Evolutionary conservation across 2,329 filamentous ascomycete species (phyloP).

Genomic region (Nemania sp.): DNA sequence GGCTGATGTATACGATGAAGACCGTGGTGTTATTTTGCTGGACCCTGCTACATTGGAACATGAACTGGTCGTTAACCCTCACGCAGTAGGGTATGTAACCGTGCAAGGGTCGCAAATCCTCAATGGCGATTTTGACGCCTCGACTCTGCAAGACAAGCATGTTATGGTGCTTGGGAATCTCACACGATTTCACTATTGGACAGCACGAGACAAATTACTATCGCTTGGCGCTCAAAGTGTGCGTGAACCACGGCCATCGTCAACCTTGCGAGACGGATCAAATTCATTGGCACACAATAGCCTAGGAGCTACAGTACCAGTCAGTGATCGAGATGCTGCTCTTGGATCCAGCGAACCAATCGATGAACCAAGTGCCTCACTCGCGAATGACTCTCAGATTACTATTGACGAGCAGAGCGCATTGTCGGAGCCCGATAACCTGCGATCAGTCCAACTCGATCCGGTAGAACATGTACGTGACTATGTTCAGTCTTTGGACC

Average conservation of each 20-base stretch:
- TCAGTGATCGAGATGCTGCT: slow-evolving; percentile 25
- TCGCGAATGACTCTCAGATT: neutral
- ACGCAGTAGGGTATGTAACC: slow-evolving; percentile 35
- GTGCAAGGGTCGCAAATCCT: slow-evolving; percentile 32
- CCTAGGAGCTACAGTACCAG: slow-evolving; percentile 30
- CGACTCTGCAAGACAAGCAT: slow-evolving; percentile 33
- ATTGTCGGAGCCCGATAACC: neutral
- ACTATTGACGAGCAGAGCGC: neutral
- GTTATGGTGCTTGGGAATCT: slow-evolving; percentile 39
- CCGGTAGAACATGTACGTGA: slow-evolving; percentile 19
- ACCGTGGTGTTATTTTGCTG: slow-evolving; percentile 37
- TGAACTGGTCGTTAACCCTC: slow-evolving; percentile 36
- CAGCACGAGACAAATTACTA: slow-evolving; percentile 36
- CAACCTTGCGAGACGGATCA: slow-evolving; percentile 10
- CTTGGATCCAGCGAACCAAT: neutral
- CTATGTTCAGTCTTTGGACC: slow-evolving; percentile 24
- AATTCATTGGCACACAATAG: neutral
- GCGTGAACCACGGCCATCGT: slow-evolving; percentile 33
- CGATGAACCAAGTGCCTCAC: neutral
- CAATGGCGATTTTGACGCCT: slow-evolving; percentile 22
- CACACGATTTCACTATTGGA: slow-evolving; percentile 33
- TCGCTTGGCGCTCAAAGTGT: slow-evolving; percentile 37
- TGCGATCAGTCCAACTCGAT: slow-evolving; percentile 17
- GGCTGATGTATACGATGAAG: slow-evolving; percentile 38
- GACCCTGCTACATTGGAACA: slow-evolving; percentile 37